Evolutionary conservation across 768 basidiomycete genomes (phyloP), one percentile per base, ranked within the genome.

Genomic region (Dictyophora rubrovolvata): DNA sequence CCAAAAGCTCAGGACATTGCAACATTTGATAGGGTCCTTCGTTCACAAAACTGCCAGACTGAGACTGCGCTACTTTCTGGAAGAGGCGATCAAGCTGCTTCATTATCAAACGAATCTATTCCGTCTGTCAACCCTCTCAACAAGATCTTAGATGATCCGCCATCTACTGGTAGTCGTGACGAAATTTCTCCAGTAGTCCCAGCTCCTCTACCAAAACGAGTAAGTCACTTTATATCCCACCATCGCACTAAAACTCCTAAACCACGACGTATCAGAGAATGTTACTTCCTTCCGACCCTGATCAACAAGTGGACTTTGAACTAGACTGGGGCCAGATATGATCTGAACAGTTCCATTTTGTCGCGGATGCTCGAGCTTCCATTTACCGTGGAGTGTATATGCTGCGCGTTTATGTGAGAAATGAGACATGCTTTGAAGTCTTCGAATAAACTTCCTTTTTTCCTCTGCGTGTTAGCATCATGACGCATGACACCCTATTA

Each of bases 261-360:
- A 28, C 28, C 28, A 16, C 22, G 14, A 42, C 18, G 14, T n/a
- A 18, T 16, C 46, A 56, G 42, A 18, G 48, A 46, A 56, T 21
- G 16, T 23, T 56, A 34, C 48, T 56, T 10, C 21, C 28, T n/a
- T 20, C n/a, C 33, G 46, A 56, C 49, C n/a, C 55, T 23, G 46
- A 56, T 56, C 23, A 56, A 23, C 37, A 56, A n/a, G 33, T 56
- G 18, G 55, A 56, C 46, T 47, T 56, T 21, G 55, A 56, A 33
- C 21, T 56, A 33, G 55, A 56, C 28, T 56, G 55, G 55, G 55
- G 55, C 4, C 50, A 34, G 14, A 22, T 10, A 22, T 34, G 18
- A 22, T 51, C 14, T 20, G n/a, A n/a, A 21, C 47, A 48, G 28
- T 22, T 51, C 21, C 28, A 48, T 21, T 21, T 48, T 48, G 47